Evolutionary conservation across 768 basidiomycete genomes (phyloP).

Genomic region (Lentinula raphanica): DNA sequence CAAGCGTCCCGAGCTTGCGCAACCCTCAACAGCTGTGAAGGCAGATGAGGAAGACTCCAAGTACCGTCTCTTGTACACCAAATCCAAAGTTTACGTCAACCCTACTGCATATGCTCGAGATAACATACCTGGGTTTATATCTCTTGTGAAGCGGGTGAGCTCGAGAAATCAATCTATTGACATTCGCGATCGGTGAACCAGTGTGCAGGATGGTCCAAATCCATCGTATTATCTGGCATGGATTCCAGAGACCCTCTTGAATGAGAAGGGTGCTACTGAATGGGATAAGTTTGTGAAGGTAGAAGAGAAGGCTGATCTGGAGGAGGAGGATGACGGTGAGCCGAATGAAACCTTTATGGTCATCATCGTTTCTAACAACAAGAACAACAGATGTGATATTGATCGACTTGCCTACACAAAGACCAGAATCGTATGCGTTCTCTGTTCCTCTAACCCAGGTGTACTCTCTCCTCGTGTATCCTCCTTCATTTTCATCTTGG

Average conservation of each 20-base stretch:
- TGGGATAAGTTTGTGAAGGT: constrained; percentile 88
- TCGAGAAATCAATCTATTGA: background rate
- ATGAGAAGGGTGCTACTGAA: constrained; percentile 77
- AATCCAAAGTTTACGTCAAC: constrained; percentile 93
- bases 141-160: constrained; percentile 81
- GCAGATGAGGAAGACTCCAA: constrained; percentile 46
- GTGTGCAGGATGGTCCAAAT: constrained; percentile 61
- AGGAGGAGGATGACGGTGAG: constrained; percentile 72
- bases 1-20: constrained; percentile 34
- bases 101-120: constrained; percentile 89
- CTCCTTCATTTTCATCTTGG: constrained; percentile 82
- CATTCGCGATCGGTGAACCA: constrained; percentile 2
- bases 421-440: constrained; percentile 90
- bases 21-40: constrained; percentile 12
- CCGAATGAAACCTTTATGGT: constrained; percentile 16
- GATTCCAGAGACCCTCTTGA: constrained; percentile 85
- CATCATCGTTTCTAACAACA: constrained; percentile 3
- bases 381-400: constrained; percentile 71
- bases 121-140: constrained; percentile 91
- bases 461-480: constrained; percentile 83
- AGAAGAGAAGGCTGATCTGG: constrained; percentile 55
- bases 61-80: constrained; percentile 78
- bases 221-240: constrained; percentile 83
- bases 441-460: constrained; percentile 88
- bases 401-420: constrained; percentile 76